Percentiles rank a stretch among this genome's conserved stretches.
Conservation (phyloP, 768 basidiomycete species). For the Tephrocybe sp. region DNA sequence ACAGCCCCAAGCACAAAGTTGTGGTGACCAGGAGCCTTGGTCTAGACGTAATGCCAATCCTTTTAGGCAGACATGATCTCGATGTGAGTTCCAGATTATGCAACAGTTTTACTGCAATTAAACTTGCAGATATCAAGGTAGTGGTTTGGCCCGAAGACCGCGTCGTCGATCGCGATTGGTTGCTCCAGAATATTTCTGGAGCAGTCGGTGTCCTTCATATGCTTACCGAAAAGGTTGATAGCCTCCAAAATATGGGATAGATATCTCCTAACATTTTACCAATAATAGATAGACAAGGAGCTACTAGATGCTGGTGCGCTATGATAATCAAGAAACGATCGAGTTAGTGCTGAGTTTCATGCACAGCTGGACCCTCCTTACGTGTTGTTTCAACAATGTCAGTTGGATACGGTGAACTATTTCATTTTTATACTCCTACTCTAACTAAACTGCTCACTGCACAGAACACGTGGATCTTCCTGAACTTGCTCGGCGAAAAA, state of each 20-base stretch:
- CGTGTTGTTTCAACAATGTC: constrained; percentile 93
- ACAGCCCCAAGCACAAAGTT: constrained; percentile 33
- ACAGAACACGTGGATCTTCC: constrained; percentile 80
- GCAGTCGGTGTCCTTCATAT: constrained; percentile 64
- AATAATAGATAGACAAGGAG: constrained; percentile 66
- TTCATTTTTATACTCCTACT: neutral
- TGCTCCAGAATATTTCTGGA: constrained; percentile 70
- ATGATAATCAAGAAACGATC: no score
- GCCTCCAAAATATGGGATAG: neutral
- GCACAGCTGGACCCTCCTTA: constrained; percentile 70
- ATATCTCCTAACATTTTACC: constrained; percentile 9
- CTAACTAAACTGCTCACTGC: neutral
- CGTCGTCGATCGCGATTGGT: constrained; percentile 63
- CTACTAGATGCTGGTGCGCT: constrained; percentile 57
- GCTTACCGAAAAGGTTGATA: constrained; percentile 66
- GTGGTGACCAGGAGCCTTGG: constrained; percentile 65
- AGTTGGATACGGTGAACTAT: constrained; percentile 71
- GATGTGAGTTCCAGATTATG: constrained; percentile 41
- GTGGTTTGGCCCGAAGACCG: constrained; percentile 50
- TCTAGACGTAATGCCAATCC: constrained; percentile 58
- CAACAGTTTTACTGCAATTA: constrained; percentile 14
- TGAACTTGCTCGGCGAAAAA: constrained; percentile 55
- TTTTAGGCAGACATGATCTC: constrained; percentile 48
- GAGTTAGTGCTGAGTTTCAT: neutral
- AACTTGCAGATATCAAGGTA: constrained; percentile 2